A percentile compares a stretch with the other conserved stretches of the same genome.
phyloP scores from a whole-genome alignment of 2,329 filamentous ascomycete genomes.

The Boeremia exigua region DNA sequence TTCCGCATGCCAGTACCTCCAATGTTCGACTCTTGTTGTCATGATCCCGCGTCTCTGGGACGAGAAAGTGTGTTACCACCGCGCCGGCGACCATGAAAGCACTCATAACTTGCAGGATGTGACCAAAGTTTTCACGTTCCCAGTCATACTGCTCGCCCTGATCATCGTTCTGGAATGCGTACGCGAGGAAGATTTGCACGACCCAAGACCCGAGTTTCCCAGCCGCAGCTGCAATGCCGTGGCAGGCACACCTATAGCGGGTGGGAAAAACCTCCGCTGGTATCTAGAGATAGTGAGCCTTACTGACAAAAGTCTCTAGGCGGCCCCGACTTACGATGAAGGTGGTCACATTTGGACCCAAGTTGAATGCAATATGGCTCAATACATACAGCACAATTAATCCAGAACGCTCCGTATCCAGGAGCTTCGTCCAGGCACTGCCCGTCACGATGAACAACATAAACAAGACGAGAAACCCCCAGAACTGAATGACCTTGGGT shows the following conservation, averaged over 20 bases:
- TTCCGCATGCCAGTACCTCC: constrained; percentile 41
- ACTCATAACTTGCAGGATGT: constrained; percentile 42
- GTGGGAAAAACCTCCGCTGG: constrained; percentile 65
- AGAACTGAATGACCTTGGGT: constrained; percentile 43
- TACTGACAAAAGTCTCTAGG: too few species aligned
- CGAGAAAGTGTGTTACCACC: constrained; percentile 39
- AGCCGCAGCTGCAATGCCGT: constrained; percentile 60
- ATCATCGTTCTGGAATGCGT: constrained; percentile 31
- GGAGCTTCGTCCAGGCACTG: constrained; percentile 37
- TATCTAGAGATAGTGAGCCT: constrained; percentile 54
- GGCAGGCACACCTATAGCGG: constrained; percentile 59
- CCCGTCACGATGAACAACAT: constrained; percentile 43
- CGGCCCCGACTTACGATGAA: constrained; percentile 38
- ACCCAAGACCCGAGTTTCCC: constrained; percentile 61
- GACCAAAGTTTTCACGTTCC: constrained; percentile 39
- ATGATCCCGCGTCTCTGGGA: constrained; percentile 42
- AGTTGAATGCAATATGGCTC: constrained; percentile 44
- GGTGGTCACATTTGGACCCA: constrained; percentile 46
- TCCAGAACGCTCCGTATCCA: constrained; percentile 32
- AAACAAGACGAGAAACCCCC: constrained; percentile 41
- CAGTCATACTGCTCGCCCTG: constrained; percentile 24
- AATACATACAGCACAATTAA: constrained; percentile 43
- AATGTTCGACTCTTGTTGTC: constrained; percentile 42
- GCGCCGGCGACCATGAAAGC: constrained; percentile 45
- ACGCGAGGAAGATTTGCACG: constrained; percentile 50